Conservation (phyloP, 257 asterid genomes). For the Fraxinus cuspidata region DNA sequence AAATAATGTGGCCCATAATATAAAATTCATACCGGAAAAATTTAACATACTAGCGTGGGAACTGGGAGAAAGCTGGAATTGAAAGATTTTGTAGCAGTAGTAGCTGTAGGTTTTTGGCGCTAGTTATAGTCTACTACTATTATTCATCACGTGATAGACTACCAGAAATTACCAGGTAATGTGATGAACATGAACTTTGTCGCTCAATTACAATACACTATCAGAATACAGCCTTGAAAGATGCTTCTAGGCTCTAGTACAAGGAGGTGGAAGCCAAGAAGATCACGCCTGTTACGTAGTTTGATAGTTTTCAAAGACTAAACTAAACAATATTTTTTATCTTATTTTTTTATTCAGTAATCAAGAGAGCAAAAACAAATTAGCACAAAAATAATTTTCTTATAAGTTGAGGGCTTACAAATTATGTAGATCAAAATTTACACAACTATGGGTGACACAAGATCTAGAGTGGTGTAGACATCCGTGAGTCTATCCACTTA, state of each 20-base stretch:
- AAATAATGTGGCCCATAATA: no score
- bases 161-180: conserved; percentile 22
- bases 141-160: conserved; percentile 36
- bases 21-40: not conserved
- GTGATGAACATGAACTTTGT: conserved; percentile 25
- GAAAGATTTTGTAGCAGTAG: conserved; percentile 20
- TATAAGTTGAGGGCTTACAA: not conserved
- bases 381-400: not conserved
- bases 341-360: not conserved
- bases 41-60: not conserved
- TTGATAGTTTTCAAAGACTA: not conserved
- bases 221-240: not conserved
- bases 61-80: conserved; percentile 29
- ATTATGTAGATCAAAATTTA: no score
- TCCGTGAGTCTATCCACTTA: not conserved
- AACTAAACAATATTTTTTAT: no score
- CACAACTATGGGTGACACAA: no score
- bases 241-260: not conserved
- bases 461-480: not conserved
- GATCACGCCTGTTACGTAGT: not conserved
- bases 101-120: conserved; percentile 30
- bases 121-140: conserved; percentile 4
- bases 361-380: not conserved
- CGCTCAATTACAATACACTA: conserved; percentile 1
- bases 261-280: not conserved